A percentile compares a stretch with the other conserved stretches of the same genome.
phyloP scores from a whole-genome alignment of 345 rosid species.

The Camelina hispida region DNA sequence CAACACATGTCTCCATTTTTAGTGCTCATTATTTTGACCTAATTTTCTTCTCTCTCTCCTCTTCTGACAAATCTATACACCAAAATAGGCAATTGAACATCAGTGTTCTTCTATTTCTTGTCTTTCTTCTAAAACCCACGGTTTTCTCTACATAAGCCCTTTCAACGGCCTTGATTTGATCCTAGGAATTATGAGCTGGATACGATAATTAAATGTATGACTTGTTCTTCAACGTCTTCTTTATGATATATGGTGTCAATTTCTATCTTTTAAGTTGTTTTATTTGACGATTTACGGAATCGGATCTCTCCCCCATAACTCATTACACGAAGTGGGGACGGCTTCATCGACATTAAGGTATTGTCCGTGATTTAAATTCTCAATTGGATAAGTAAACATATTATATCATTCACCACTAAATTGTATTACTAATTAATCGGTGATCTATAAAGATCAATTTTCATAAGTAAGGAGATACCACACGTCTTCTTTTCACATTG shows the following conservation, averaged over 20 bases:
- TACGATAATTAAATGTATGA: slow-evolving; percentile 26
- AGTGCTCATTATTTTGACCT: slow-evolving; percentile 40
- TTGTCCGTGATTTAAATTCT: slow-evolving; percentile 32
- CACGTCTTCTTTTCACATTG: slow-evolving; percentile 38
- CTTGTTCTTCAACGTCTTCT: slow-evolving; percentile 27
- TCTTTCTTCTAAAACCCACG: slow-evolving; percentile 39
- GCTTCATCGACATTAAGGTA: slow-evolving; percentile 42
- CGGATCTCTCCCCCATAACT: slow-evolving; percentile 45
- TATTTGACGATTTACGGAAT: slow-evolving; percentile 38
- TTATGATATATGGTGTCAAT: slow-evolving; percentile 22
- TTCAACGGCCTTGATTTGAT: slow-evolving; percentile 43
- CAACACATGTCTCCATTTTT: slow-evolving; percentile 47
- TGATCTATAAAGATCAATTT: neutral
- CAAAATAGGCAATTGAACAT: slow-evolving; percentile 41
- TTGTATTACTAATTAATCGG: slow-evolving; percentile 8
- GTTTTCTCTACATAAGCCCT: slow-evolving; percentile 22
- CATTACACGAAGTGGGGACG: slow-evolving; percentile 45
- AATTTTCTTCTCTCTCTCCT: slow-evolving; percentile 29
- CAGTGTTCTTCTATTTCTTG: slow-evolving; percentile 41
- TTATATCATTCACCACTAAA: slow-evolving; percentile 16
- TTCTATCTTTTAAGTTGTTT: slow-evolving; percentile 26
- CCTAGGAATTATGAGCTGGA: slow-evolving; percentile 38
- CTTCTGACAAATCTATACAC: slow-evolving; percentile 38
- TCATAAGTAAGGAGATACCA: slow-evolving; percentile 3
- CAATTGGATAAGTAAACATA: slow-evolving; percentile 34